Base-by-base conservation (phyloP, 1,284 basidiomycete species). In the Schizopora paradoxa region DNA sequence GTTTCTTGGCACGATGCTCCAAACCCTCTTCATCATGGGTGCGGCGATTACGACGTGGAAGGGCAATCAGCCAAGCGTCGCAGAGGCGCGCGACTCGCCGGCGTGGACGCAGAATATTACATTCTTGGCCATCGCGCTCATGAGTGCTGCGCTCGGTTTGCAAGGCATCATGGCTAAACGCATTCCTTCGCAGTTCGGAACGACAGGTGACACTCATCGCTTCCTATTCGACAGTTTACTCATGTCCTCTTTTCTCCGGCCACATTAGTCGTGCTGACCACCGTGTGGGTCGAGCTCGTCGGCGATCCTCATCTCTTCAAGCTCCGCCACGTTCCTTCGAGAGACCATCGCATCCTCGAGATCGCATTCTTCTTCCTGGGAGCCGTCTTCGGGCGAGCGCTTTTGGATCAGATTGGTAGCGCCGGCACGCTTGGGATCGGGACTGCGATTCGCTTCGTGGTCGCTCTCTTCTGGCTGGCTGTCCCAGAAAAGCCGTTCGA, bases 141-240 rank as follows among this genome's bases (percentile, higher is more conserved):
- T 90, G 60, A 87, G 84, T 46, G 81, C 83, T 10, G 84, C 78
- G 57, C 68, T 91, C 56, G 87, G 86, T 2, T 64, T 90, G 32
- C 83, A 91, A 63, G 89, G 87, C n/a, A 86, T 91, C 58, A 73
- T 90, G 63, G 86, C 81, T 46, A 91, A 91, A 67, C 69, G 82
- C 49, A 61, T 90, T 45, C 88, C 83, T 54, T 83, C 81, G 10
- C 82, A 87, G 53, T 89, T 91, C 63, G 77, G 78, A 33, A 90
- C 86, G 13, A 85, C 83, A 14, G 77, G 83, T 85, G 47, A 55
- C 79, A 68, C 11, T 10, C 22, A 19, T 25, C 32, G 38, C 22
- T 33, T 37, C 14, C 5, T 31, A n/a, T 18, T 22, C 36, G 40
- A 26, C 40, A 42, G 33, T 5, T 31, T 29, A 51, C 42, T 39